phyloP scores from a whole-genome alignment of 2,329 filamentous ascomycete genomes.

The Allantophomopsis lycopodina region DNA sequence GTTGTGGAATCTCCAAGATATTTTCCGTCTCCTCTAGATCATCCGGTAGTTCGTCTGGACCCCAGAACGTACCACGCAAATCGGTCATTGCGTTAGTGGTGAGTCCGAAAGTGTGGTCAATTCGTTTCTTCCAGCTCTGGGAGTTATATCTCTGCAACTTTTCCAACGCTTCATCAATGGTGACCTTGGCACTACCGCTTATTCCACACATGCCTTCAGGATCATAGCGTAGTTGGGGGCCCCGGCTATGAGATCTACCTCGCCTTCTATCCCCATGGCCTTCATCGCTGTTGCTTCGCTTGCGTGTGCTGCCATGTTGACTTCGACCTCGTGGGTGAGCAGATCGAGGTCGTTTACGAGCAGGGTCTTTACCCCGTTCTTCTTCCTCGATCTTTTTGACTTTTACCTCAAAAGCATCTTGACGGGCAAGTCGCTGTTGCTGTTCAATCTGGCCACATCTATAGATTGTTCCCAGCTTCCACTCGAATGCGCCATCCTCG shows the following conservation, averaged over 20 bases:
- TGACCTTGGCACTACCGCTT: constrained; percentile 57
- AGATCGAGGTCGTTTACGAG: constrained; percentile 41
- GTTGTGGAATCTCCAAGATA: constrained; percentile 72
- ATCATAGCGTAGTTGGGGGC: constrained; percentile 55
- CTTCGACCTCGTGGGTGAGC: constrained; percentile 15
- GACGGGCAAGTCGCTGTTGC: constrained; percentile 74
- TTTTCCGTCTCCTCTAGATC: constrained; percentile 73
- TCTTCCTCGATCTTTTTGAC: constrained; percentile 71
- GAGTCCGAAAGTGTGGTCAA: constrained; percentile 59
- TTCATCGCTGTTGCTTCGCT: constrained; percentile 19
- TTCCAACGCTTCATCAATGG: constrained; percentile 62
- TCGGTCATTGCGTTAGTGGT: constrained; percentile 67
- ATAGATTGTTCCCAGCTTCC: constrained; percentile 92
- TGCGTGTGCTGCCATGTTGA: constrained; percentile 9
- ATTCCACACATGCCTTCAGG: constrained; percentile 63
- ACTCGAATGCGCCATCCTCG: constrained; percentile 94
- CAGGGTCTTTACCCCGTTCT: constrained; percentile 38
- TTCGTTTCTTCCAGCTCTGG: constrained; percentile 83
- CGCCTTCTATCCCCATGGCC: constrained; percentile 12
- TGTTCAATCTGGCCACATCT: constrained; percentile 80
- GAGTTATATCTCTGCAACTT: constrained; percentile 71
- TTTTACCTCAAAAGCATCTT: constrained; percentile 83
- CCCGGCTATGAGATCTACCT: constrained; percentile 13
- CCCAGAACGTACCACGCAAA: constrained; percentile 68
- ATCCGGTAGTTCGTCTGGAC: constrained; percentile 65